A percentile compares a stretch with the other conserved stretches of the same genome.
phyloP scores from a whole-genome alignment of 2,329 filamentous ascomycete genomes.

The Plectosphaerella sp. region DNA sequence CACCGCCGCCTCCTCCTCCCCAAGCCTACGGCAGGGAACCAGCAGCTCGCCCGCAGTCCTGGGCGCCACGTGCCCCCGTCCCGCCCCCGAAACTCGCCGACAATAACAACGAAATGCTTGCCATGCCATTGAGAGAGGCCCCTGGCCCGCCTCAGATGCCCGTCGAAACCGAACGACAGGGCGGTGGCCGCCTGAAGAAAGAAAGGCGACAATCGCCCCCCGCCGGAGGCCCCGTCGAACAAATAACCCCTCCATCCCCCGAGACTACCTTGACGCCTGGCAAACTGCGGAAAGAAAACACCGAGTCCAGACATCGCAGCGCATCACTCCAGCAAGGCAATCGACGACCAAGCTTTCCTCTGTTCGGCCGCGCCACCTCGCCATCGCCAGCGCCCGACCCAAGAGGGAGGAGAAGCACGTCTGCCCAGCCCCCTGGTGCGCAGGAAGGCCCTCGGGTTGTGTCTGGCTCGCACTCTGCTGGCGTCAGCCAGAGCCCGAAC shows the following conservation, averaged over 20 bases:
- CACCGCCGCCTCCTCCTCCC: conserved; percentile 6
- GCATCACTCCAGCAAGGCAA: conserved; percentile 22
- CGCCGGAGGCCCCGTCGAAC: background rate
- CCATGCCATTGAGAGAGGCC: background rate
- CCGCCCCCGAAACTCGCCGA: background rate
- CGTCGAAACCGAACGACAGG: background rate
- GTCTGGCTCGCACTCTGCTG: conserved; percentile 26
- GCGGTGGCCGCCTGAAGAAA: conserved; percentile 6
- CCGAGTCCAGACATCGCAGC: conserved; percentile 23
- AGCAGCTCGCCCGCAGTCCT: background rate
- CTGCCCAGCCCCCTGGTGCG: conserved; percentile 36
- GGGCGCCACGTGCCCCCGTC: background rate
- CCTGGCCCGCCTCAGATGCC: background rate
- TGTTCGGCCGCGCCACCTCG: conserved; percentile 20
- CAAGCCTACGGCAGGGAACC: background rate
- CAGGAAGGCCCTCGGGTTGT: conserved; percentile 16
- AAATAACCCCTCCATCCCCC: conserved; percentile 3
- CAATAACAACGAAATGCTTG: background rate
- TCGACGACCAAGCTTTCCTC: conserved; percentile 13
- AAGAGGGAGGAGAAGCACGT: conserved; percentile 43
- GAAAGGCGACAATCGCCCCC: conserved; percentile 3
- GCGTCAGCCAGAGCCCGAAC: conserved; percentile 36
- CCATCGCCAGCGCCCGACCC: conserved; percentile 29
- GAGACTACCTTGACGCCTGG: conserved; percentile 1
- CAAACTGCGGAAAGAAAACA: conserved; percentile 27